Conservation (phyloP, 768 basidiomycete genomes). For the Xerocomellus dryophilus region DNA sequence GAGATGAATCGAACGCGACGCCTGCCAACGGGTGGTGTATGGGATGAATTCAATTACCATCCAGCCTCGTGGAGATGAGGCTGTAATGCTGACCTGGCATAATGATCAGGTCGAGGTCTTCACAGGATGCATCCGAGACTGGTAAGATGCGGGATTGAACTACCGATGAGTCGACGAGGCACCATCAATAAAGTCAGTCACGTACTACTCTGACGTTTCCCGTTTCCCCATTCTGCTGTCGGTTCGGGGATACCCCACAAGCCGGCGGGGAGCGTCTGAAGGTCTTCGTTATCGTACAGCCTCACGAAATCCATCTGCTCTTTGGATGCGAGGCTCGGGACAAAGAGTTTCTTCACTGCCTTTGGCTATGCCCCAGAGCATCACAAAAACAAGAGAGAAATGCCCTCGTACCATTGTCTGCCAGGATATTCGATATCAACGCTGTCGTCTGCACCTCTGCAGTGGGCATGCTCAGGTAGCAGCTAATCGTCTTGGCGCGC, state of each 20-base stretch:
- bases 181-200: conserved; percentile 8
- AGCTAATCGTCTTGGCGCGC: conserved; percentile 52
- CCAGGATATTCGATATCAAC: conserved; percentile 52
- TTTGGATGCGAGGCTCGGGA: conserved; percentile 57
- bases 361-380: neutral
- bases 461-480: conserved; percentile 77
- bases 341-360: conserved; percentile 63
- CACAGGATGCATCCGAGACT: conserved; percentile 34
- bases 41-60: conserved; percentile 5
- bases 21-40: conserved; percentile 39
- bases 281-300: conserved; percentile 57
- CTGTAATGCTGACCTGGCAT: conserved; percentile 52
- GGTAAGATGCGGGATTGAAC: conserved; percentile 9
- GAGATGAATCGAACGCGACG: conserved; percentile 67
- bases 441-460: conserved; percentile 62
- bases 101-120: conserved; percentile 59
- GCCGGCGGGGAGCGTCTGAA: conserved; percentile 53
- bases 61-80: conserved; percentile 7
- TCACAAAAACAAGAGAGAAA: neutral
- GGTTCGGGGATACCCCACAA: conserved; percentile 80
- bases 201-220: conserved; percentile 52
- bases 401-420: conserved; percentile 42
- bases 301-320: conserved; percentile 64
- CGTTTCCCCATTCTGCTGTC: conserved; percentile 39
- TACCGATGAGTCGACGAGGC: neutral